These are phyloP conservation scores for Cymbopogon citratus DNA, from an alignment of 176 grass and related monocot species.

Conservation along the genomic window DNA sequence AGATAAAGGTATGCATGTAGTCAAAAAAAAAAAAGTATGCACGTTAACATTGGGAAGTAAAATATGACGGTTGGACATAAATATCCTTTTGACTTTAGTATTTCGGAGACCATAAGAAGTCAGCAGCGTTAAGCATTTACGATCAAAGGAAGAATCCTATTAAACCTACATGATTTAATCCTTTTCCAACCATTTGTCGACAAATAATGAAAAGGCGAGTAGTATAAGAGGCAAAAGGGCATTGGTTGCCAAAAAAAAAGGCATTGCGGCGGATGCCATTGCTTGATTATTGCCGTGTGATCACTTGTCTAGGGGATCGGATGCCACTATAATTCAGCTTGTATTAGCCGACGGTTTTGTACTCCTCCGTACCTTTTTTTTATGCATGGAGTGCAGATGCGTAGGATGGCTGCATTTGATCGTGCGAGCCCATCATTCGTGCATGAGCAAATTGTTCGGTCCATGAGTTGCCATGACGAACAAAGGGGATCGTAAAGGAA, in stretches of 20 bases:
- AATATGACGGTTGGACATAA: no score
- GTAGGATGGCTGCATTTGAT: not conserved
- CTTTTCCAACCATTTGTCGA: not conserved
- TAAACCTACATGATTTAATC: not conserved
- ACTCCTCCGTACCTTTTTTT: not conserved
- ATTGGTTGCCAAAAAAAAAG: no score
- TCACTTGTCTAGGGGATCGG: not conserved
- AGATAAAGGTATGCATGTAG: no score
- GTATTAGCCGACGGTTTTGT: not conserved
- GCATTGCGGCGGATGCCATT: not conserved
- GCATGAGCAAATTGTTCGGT: conserved; percentile 23
- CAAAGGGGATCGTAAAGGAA: not conserved
- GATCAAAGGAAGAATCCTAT: not conserved
- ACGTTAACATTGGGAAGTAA: no score
- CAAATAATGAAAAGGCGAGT: not conserved
- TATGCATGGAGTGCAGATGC: not conserved
- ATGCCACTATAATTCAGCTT: not conserved
- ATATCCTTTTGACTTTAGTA: no score
- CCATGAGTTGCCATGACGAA: conserved; percentile 16
- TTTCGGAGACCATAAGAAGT: no score
- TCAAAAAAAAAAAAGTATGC: no score
- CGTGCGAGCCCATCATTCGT: conserved; percentile 26
- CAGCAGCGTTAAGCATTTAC: not conserved
- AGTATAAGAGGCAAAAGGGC: not conserved
- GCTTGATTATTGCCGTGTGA: conserved; percentile 11